phyloP scores from a whole-genome alignment of 257 asterid genomes.

The Anisodus tanguticus region DNA sequence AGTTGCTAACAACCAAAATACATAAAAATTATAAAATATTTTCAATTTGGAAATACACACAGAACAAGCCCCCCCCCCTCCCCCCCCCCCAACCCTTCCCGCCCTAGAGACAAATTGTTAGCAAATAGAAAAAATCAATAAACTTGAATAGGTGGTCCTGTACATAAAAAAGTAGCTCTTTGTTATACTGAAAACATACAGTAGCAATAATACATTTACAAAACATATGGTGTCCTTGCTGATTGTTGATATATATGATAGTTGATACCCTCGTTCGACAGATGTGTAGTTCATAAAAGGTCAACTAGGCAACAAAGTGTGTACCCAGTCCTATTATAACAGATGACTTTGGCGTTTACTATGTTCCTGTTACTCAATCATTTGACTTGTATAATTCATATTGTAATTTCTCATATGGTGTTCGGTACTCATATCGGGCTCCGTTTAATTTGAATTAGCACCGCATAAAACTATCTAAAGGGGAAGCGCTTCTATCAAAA shows the following conservation, averaged over 20 bases:
- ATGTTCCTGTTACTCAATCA: background rate
- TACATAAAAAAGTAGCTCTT: background rate
- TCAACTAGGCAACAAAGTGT: slow-evolving; percentile 4
- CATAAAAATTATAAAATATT: too few species aligned
- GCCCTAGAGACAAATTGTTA: too few species aligned
- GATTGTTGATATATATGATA: background rate
- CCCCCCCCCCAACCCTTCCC: too few species aligned
- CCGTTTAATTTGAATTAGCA: too few species aligned
- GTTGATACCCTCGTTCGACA: background rate
- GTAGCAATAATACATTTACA: background rate
- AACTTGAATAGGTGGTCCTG: background rate
- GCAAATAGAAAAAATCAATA: background rate
- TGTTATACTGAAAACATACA: background rate
- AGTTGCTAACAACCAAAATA: too few species aligned
- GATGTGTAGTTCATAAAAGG: background rate
- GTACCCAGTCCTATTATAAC: background rate
- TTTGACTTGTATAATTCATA: background rate
- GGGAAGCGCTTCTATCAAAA: too few species aligned
- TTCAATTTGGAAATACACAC: too few species aligned
- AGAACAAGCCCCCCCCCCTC: too few species aligned
- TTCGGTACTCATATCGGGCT: too few species aligned
- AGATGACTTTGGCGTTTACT: slow-evolving; percentile 1
- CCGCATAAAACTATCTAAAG: too few species aligned
- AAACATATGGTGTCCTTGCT: background rate
- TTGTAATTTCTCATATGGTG: too few species aligned